These are phyloP conservation scores for Tuber brumale DNA, from an alignment of 495 filamentous ascomycete genomes.

Conservation along the genomic window DNA sequence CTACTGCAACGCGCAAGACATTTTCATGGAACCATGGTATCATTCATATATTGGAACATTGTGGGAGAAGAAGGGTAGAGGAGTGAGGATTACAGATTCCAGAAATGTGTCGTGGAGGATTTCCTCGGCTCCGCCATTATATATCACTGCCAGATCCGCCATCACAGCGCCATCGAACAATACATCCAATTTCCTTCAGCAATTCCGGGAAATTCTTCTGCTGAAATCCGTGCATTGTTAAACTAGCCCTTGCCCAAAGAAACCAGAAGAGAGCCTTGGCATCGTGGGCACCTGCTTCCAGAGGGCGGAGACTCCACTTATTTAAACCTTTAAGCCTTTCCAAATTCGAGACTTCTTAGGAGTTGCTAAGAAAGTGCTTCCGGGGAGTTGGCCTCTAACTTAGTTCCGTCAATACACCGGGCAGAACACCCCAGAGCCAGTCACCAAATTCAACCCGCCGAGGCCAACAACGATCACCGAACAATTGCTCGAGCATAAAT, in stretches of 20 bases:
- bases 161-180: no score
- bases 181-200: no score
- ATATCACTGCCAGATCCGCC: no score
- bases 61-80: no score
- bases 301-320: slow-evolving; percentile 46
- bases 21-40: no score
- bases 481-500: no score
- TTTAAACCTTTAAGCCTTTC: slow-evolving; percentile 35
- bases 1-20: no score
- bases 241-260: neutral
- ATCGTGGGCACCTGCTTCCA: slow-evolving; percentile 48
- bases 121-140: no score
- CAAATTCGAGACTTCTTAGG: slow-evolving; percentile 41
- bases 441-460: slow-evolving; percentile 8
- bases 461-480: neutral
- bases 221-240: neutral
- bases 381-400: slow-evolving; percentile 33
- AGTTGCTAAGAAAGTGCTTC: slow-evolving; percentile 44
- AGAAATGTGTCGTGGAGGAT: no score
- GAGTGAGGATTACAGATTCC: slow-evolving; percentile 24
- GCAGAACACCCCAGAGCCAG: neutral
- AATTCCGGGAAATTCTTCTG: slow-evolving; percentile 43
- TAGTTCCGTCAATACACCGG: neutral
- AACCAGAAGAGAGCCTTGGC: slow-evolving; percentile 41
- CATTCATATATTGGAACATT: no score